Evolutionary conservation across 2,329 filamentous ascomycete genomes (phyloP).

Genomic region (Trichoderma atroviride): DNA sequence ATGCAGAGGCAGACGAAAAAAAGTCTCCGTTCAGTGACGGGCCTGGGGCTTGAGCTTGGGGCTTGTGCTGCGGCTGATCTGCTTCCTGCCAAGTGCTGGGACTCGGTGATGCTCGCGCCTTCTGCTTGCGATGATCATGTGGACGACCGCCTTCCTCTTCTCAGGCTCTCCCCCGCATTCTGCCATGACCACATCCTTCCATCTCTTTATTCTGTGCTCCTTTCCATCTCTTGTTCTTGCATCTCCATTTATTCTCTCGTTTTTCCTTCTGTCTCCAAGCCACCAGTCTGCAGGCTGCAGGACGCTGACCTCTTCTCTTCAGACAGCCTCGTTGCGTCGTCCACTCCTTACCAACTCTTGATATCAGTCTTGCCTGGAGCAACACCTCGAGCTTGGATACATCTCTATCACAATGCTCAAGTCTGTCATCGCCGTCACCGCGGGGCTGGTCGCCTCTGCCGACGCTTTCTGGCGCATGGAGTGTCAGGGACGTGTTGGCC

Average conservation of each 20-base stretch:
- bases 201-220: background rate
- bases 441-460: conserved; percentile 44
- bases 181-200: background rate
- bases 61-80: background rate
- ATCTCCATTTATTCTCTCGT: background rate
- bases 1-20: background rate
- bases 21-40: conserved; percentile 11
- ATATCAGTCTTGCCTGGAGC: conserved; percentile 26
- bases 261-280: background rate
- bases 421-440: conserved; percentile 38
- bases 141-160: conserved; percentile 6
- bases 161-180: conserved; percentile 10
- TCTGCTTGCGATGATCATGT: background rate
- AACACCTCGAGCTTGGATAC: conserved; percentile 34
- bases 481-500: conserved; percentile 69
- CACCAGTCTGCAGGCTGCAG: background rate
- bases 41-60: background rate
- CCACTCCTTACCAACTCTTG: conserved; percentile 36
- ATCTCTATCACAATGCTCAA: conserved; percentile 39
- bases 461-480: conserved; percentile 89
- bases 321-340: conserved; percentile 44
- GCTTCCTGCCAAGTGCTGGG: conserved; percentile 6
- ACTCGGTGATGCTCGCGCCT: conserved; percentile 6
- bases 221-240: background rate
- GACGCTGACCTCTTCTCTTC: conserved; percentile 26